Conservation (phyloP, 352 stramenopile genomes). For the Phytophthora syringae region DNA sequence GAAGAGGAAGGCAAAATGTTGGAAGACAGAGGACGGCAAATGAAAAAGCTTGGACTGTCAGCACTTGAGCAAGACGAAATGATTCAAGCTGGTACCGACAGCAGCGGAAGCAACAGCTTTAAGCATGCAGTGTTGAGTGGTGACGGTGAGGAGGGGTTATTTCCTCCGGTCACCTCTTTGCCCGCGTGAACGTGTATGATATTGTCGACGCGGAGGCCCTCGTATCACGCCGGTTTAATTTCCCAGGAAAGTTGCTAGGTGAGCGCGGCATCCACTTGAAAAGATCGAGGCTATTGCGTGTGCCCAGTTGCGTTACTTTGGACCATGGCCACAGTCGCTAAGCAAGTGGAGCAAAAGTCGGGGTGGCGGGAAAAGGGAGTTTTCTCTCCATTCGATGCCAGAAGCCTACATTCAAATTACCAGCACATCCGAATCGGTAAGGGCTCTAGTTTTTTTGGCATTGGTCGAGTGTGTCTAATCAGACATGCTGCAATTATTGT, state of each 20-base stretch:
- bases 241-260: constrained; percentile 63
- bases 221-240: constrained; percentile 66
- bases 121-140: constrained; percentile 34
- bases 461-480: neutral
- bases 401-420: constrained; percentile 64
- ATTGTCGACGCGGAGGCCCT: constrained; percentile 51
- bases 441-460: neutral
- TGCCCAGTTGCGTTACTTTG: constrained; percentile 63
- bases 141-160: constrained; percentile 23
- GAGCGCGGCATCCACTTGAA: constrained; percentile 74
- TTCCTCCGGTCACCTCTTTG: constrained; percentile 39
- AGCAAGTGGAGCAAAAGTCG: constrained; percentile 30
- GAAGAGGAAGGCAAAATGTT: constrained; percentile 66
- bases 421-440: constrained; percentile 56
- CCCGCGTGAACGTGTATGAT: constrained; percentile 41
- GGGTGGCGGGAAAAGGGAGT: constrained; percentile 17
- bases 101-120: constrained; percentile 29
- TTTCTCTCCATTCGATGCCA: constrained; percentile 12
- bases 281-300: constrained; percentile 59
- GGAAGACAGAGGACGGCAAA: constrained; percentile 62
- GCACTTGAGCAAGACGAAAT: constrained; percentile 42
- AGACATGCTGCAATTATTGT: constrained; percentile 11
- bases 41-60: constrained; percentile 66
- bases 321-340: constrained; percentile 39
- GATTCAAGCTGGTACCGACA: constrained; percentile 24